These are phyloP conservation scores for Hirschioporus abietinus DNA, from an alignment of 768 basidiomycete species.

Conservation along the genomic window DNA sequence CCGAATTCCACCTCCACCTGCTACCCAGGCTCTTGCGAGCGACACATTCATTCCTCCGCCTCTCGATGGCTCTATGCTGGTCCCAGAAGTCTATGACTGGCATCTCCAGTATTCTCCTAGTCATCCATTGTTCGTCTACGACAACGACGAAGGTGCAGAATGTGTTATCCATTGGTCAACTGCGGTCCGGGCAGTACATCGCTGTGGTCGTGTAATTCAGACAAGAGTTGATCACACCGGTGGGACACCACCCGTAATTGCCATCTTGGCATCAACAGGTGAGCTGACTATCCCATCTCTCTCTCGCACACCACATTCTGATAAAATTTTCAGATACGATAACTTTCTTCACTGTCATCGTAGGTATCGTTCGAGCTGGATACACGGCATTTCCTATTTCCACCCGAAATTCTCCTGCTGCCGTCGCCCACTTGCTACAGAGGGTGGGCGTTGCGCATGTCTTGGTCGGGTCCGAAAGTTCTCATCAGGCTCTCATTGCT, in stretches of 20 bases:
- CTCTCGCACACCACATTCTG: not conserved
- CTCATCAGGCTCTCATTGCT: constrained; percentile 14
- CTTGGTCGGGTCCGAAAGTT: constrained; percentile 17
- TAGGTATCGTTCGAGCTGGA: constrained; percentile 16
- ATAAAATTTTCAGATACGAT: constrained; percentile 23
- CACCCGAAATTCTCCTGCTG: constrained; percentile 16
- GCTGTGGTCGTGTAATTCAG: constrained; percentile 9
- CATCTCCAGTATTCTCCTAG: constrained; percentile 22
- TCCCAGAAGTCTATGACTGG: constrained; percentile 31
- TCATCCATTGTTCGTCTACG: constrained; percentile 27
- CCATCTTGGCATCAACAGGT: constrained; percentile 11
- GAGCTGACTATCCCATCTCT: not conserved
- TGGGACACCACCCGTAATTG: constrained; percentile 6
- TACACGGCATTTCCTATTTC: constrained; percentile 17
- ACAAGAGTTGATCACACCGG: not conserved
- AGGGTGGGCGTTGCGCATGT: constrained; percentile 18
- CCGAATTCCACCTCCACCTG: constrained; percentile 12
- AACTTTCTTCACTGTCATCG: constrained; percentile 12
- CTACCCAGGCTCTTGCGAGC: constrained; percentile 23
- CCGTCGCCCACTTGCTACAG: constrained; percentile 16
- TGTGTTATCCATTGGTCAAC: constrained; percentile 14
- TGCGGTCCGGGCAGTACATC: constrained; percentile 11
- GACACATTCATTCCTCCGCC: constrained; percentile 28
- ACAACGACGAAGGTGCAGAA: constrained; percentile 13
- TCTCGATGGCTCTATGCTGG: constrained; percentile 25